phyloP scores from a whole-genome alignment of 768 basidiomycete genomes.

The Calocybe gangraenosa region DNA sequence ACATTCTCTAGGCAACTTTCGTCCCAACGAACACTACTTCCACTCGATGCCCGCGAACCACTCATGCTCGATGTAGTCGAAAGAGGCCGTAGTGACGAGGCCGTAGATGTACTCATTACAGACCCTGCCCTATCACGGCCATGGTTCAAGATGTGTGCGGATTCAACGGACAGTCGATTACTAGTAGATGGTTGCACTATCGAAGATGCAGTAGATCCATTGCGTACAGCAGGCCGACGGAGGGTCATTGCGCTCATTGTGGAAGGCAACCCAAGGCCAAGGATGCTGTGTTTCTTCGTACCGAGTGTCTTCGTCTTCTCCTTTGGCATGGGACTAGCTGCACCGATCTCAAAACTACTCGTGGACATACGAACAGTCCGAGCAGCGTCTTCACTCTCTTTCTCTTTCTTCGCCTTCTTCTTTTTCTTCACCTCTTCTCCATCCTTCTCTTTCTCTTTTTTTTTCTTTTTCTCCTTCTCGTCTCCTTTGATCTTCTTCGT shows the following conservation, averaged over 20 bases:
- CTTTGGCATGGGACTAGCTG: conserved; percentile 35
- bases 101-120: conserved; percentile 26
- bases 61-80: conserved; percentile 27
- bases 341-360: conserved; percentile 69
- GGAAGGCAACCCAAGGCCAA: conserved; percentile 61
- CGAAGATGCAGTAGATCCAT: conserved; percentile 32
- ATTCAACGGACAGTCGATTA: conserved; percentile 35
- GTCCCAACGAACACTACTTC: conserved; percentile 50
- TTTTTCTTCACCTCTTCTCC: conserved; percentile 23
- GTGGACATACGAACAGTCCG: conserved; percentile 45
- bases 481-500: conserved; percentile 26
- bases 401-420: conserved; percentile 32
- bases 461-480: conserved; percentile 26
- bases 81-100: conserved; percentile 42
- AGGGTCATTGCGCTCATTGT: conserved; percentile 32
- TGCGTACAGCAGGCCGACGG: conserved; percentile 37
- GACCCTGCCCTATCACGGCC: conserved; percentile 33
- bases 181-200: conserved; percentile 4
- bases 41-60: conserved; percentile 27
- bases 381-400: conserved; percentile 26
- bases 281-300: conserved; percentile 57
- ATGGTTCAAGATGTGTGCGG: conserved; percentile 17
- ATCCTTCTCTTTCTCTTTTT: conserved; percentile 6
- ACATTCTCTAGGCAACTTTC: conserved; percentile 41
- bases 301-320: conserved; percentile 34